Evolutionary conservation across 1,139 yeast species (phyloP), one percentile per base, ranked within the genome.

Genomic region (Pichia sp.): DNA sequence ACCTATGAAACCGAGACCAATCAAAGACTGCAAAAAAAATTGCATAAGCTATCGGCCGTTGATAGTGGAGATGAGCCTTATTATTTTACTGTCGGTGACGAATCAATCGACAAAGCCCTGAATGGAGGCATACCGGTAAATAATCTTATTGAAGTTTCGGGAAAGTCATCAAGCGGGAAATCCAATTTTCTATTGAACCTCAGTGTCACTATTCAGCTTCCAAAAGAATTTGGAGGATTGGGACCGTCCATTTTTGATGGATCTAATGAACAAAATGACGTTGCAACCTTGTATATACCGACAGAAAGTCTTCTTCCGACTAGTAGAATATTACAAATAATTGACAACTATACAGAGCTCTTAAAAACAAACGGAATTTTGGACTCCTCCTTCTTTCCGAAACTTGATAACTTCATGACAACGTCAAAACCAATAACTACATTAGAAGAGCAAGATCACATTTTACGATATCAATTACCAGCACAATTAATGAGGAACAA

Each of bases 161-260:
- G 97, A 0, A 85, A 82, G 36, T 80, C 94, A 49, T 86, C 95
- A 0, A 74, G 85, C 3, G 97, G 95, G 0, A 88, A 88, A 59
- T 81, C 95, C 0, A 94, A 87, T 54, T 64, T 88, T 8, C 62
- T 84, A 33, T 71, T 81, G 62, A 92, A 83, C 52, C 55, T 87
- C 41, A 68, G 84, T 2, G 64, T 77, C 7, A 65, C 78, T 4
- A 76, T 81, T 6, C 88, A 82, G 52, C 52, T 72, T 27, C 72
- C 79, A 0, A 47, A 37, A 2, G 64, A 60, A 4, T 48, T 62
- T 29, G 77, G 79, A 3, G 84, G 84, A 0, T 50, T 75, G 26
- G 71, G 59, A 1, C 64, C 63, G 0, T 57, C 62, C 1, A 48
- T 60, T 2, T 58, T 57, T 39, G 40, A 44, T 3, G 27, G 33